Conservation (phyloP, 1,284 basidiomycete species). For the Vanrija sp. region DNA sequence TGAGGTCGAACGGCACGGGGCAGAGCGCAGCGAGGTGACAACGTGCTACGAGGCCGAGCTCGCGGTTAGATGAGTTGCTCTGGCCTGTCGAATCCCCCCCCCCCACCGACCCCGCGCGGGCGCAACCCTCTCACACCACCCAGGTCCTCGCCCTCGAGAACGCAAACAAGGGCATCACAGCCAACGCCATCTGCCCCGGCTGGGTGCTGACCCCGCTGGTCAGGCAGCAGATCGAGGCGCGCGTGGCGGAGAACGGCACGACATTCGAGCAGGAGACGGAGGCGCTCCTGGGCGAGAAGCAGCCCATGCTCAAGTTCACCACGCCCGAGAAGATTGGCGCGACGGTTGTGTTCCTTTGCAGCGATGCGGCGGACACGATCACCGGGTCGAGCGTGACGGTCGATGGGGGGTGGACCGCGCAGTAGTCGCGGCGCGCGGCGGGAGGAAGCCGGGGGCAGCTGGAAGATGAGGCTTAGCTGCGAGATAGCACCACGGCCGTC, state of each 20-base stretch:
- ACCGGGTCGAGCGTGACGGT: constrained; percentile 1
- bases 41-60: too few relatives aligned
- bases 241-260: background rate
- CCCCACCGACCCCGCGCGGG: too few relatives aligned
- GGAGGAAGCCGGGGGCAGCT: too few relatives aligned
- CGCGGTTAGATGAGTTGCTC: too few relatives aligned
- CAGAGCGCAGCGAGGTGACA: too few relatives aligned
- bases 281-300: constrained; percentile 8
- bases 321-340: constrained; percentile 5
- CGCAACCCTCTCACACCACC: too few relatives aligned
- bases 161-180: constrained; percentile 7
- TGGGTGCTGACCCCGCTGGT: constrained; percentile 12
- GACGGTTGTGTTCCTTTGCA: constrained; percentile 6
- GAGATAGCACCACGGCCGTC: too few relatives aligned
- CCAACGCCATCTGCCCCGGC: constrained; percentile 13
- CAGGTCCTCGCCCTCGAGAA: constrained; percentile 6
- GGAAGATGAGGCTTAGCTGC: too few relatives aligned
- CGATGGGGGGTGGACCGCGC: constrained; percentile 8
- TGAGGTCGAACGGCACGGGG: too few relatives aligned
- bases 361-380: constrained; percentile 1
- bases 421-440: background rate
- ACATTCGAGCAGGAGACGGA: constrained; percentile 2
- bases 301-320: constrained; percentile 11
- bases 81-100: too few relatives aligned
- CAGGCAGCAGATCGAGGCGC: constrained; percentile 2